These are phyloP conservation scores for Hylodesmum podocarpum DNA, from an alignment of 306 rosid genomes.

Conservation along the genomic window DNA sequence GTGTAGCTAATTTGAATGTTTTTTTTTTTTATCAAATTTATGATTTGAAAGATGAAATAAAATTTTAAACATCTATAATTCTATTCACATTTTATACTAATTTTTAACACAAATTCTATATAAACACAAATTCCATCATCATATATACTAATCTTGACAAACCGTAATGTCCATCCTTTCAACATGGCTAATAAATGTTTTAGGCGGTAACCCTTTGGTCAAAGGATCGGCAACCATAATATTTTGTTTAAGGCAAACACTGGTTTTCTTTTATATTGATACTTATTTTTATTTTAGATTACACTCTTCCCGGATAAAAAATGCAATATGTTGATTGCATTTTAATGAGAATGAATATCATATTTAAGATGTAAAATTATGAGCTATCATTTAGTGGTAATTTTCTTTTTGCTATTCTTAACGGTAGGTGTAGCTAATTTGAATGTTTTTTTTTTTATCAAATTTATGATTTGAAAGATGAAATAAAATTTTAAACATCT, in stretches of 20 bases:
- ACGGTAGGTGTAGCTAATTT: neutral
- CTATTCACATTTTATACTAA: neutral
- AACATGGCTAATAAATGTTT: too few relatives aligned
- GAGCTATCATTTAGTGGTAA: neutral
- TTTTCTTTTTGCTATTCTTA: neutral
- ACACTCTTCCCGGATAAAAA: too few relatives aligned
- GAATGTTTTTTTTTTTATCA: too few relatives aligned
- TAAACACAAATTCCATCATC: too few relatives aligned
- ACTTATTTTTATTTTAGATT: neutral
- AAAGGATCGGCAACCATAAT: too few relatives aligned
- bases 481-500: neutral
- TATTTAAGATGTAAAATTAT: neutral
- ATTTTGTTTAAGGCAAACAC: neutral
- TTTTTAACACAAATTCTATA: too few relatives aligned
- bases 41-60: neutral
- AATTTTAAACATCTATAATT: neutral
- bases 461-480: neutral
- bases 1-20: neutral
- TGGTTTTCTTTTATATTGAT: neutral
- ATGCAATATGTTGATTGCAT: too few relatives aligned
- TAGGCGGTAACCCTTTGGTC: too few relatives aligned
- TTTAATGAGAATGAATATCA: neutral
- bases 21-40: too few relatives aligned
- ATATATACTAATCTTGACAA: too few relatives aligned
- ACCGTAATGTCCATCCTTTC: too few relatives aligned